Evolutionary conservation across 2,329 filamentous ascomycete genomes (phyloP).

Genomic region (Fusarium sp.): DNA sequence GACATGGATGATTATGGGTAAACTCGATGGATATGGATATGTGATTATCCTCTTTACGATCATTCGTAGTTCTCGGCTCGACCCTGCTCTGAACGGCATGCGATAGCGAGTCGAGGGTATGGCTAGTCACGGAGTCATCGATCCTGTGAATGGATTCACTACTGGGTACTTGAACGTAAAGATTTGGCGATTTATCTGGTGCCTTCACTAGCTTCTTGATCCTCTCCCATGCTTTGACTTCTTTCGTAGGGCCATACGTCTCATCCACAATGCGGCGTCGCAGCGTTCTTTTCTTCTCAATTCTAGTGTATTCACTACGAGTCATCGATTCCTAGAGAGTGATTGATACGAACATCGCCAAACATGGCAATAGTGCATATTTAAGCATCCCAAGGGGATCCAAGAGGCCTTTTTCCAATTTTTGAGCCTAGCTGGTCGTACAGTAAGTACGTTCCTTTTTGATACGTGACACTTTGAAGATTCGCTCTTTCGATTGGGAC

Average conservation of each 20-base stretch:
- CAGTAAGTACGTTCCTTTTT: neutral
- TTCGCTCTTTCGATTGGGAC: neutral
- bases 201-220: neutral
- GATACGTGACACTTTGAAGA: neutral
- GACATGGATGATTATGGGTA: neutral
- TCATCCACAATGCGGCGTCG: neutral
- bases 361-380: neutral
- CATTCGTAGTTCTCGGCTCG: neutral
- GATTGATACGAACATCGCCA: neutral
- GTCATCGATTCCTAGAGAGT: neutral
- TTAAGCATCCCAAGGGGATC: neutral
- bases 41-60: neutral
- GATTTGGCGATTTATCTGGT: neutral
- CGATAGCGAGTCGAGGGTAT: neutral
- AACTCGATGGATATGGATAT: neutral
- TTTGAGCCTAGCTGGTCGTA: neutral
- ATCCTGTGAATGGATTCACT: neutral
- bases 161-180: neutral
- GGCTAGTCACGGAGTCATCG: neutral
- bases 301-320: neutral
- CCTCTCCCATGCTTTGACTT: neutral
- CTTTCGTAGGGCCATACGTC: neutral
- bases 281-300: neutral
- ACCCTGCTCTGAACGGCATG: neutral
- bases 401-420: neutral